Evolutionary conservation across 768 basidiomycete genomes (phyloP).

Genomic region (Crucibulum laeve): DNA sequence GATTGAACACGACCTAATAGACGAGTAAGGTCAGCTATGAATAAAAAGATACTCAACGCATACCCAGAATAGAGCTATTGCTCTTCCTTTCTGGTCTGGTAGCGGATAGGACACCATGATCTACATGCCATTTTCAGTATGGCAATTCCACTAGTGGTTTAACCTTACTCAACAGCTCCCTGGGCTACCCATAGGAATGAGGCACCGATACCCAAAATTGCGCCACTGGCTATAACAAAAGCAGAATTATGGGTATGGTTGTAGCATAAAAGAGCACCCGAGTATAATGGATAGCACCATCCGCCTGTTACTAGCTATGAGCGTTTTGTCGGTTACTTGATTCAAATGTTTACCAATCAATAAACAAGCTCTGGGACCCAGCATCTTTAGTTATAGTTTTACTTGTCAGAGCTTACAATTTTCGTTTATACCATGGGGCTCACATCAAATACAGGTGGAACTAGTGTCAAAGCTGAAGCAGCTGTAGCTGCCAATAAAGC

Average conservation of each 20-base stretch:
- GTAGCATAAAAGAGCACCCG: conserved; percentile 21
- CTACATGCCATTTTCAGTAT: conserved; percentile 5
- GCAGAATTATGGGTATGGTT: conserved; percentile 21
- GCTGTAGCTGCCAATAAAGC: conserved; percentile 21
- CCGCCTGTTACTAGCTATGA: conserved; percentile 10
- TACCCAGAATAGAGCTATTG: conserved; percentile 23
- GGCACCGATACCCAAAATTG: conserved; percentile 22
- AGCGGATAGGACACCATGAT: conserved; percentile 26
- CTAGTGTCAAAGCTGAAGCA: conserved; percentile 21
- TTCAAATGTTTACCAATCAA: conserved; percentile 13
- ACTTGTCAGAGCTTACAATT: background rate
- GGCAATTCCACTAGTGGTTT: background rate
- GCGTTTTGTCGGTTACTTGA: background rate
- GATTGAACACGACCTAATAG: conserved; percentile 21
- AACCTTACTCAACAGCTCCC: conserved; percentile 16
- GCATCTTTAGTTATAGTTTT: conserved; percentile 12
- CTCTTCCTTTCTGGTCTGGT: conserved; percentile 20
- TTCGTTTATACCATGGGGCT: background rate
- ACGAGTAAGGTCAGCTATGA: background rate
- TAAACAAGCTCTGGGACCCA: conserved; percentile 20
- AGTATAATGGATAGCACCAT: conserved; percentile 23
- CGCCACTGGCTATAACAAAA: conserved; percentile 22
- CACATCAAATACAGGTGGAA: conserved; percentile 23
- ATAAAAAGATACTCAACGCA: background rate
- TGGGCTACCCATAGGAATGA: conserved; percentile 24